Evolutionary conservation across 371 early-diverging fungal species (phyloP).

Genomic region (Encephalitozoon intestinalis): DNA sequence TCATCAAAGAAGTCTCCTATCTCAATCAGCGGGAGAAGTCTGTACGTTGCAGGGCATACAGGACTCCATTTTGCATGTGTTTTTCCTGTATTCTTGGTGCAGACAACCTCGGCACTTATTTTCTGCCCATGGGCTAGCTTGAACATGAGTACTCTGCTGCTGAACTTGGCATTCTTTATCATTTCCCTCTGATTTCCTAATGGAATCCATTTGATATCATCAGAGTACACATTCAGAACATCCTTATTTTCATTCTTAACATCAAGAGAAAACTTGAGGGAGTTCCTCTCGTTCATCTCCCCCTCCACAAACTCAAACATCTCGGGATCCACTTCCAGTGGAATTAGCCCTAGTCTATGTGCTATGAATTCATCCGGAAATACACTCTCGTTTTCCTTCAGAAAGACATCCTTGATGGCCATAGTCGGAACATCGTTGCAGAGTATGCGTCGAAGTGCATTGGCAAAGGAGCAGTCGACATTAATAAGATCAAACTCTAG

Average conservation of each 20-base stretch:
- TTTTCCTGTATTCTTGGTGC: constrained; percentile 79
- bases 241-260: constrained; percentile 35
- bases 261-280: constrained; percentile 68
- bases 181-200: constrained; percentile 72
- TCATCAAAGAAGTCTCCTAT: constrained; percentile 74
- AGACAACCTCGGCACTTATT: constrained; percentile 75
- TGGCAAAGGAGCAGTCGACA: constrained; percentile 65
- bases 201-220: constrained; percentile 73
- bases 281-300: constrained; percentile 75
- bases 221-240: constrained; percentile 66
- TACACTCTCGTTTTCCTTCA: constrained; percentile 82
- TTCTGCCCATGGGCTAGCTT: constrained; percentile 88
- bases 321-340: constrained; percentile 73
- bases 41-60: constrained; percentile 74
- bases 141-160: constrained; percentile 78
- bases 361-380: constrained; percentile 94
- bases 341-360: constrained; percentile 92
- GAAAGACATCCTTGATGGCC: constrained; percentile 93
- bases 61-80: constrained; percentile 97
- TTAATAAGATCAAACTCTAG: constrained; percentile 52
- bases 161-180: constrained; percentile 66
- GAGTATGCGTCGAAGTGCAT: constrained; percentile 84
- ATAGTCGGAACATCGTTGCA: constrained; percentile 94
- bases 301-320: constrained; percentile 66
- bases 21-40: constrained; percentile 80